Percentiles rank a stretch among this genome's conserved stretches.
Evolutionary conservation across 2,329 filamentous ascomycete species (phyloP).

Genomic region (Colletotrichum tanaceti): DNA sequence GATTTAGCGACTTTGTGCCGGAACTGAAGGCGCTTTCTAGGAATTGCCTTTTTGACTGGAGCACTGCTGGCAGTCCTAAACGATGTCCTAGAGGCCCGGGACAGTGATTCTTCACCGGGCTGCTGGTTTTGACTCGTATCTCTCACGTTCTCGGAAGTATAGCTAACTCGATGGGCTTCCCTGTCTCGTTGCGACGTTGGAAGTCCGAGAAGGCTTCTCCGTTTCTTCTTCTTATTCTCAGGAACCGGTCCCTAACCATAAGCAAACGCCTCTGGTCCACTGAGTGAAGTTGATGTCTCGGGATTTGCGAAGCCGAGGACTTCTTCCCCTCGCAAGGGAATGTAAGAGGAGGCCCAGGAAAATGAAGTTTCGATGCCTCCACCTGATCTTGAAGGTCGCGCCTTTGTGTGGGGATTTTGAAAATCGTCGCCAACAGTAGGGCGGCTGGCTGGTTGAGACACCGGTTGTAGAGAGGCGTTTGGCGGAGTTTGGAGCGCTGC

Average conservation of each 20-base stretch:
- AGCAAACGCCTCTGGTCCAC: constrained; percentile 29
- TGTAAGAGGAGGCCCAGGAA: constrained; percentile 37
- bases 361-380: constrained; percentile 21
- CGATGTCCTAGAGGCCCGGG: neutral
- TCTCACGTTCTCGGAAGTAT: neutral
- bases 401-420: neutral
- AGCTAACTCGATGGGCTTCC: neutral
- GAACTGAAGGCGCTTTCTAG: neutral
- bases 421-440: neutral
- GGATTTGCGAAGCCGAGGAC: neutral
- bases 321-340: constrained; percentile 18
- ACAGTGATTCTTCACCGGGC: neutral
- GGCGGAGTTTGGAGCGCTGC: constrained; percentile 15
- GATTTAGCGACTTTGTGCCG: constrained; percentile 26
- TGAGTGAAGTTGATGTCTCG: constrained; percentile 1
- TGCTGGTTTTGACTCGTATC: neutral
- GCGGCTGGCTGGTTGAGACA: neutral
- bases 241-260: constrained; percentile 33
- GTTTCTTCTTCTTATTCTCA: constrained; percentile 30
- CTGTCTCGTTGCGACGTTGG: constrained; percentile 8
- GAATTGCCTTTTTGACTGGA: neutral
- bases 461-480: neutral
- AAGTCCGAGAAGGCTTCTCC: constrained; percentile 27
- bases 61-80: neutral
- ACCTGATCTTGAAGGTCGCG: neutral